These are phyloP conservation scores for Coniochaeta sp. DNA, from an alignment of 2,329 filamentous ascomycete species.

Conservation along the genomic window DNA sequence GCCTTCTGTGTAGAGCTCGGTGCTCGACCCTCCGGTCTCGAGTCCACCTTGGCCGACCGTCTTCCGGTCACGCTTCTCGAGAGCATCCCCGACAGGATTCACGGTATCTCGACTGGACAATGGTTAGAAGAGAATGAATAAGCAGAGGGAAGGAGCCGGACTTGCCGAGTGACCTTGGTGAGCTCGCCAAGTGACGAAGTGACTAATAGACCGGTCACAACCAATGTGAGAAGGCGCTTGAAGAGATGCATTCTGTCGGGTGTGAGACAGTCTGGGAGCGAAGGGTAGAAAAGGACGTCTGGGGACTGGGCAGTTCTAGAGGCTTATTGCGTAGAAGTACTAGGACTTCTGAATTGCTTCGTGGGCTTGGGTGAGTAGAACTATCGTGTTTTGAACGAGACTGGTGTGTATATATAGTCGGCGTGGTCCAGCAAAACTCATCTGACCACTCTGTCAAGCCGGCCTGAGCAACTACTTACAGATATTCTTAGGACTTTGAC, in stretches of 20 bases:
- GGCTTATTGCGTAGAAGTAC: not conserved
- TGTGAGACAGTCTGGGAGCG: not conserved
- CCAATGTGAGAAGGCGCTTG: not conserved
- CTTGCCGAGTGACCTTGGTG: not conserved
- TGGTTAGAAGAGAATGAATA: not conserved
- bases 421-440: too few species aligned
- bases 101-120: not conserved
- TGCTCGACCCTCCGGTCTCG: not conserved
- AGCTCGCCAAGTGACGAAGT: not conserved
- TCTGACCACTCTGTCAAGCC: not conserved
- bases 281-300: not conserved
- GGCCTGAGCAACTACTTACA: not conserved
- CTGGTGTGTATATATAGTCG: not conserved
- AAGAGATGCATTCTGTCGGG: not conserved
- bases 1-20: not conserved
- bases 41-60: not conserved
- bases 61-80: not conserved
- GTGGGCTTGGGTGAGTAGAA: not conserved
- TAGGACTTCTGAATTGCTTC: not conserved
- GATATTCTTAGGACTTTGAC: not conserved
- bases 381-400: not conserved
- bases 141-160: not conserved
- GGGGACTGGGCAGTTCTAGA: not conserved
- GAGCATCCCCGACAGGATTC: not conserved
- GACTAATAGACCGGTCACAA: not conserved